Conservation (phyloP, 495 filamentous ascomycete species). For the Bathelium albidoporum region DNA sequence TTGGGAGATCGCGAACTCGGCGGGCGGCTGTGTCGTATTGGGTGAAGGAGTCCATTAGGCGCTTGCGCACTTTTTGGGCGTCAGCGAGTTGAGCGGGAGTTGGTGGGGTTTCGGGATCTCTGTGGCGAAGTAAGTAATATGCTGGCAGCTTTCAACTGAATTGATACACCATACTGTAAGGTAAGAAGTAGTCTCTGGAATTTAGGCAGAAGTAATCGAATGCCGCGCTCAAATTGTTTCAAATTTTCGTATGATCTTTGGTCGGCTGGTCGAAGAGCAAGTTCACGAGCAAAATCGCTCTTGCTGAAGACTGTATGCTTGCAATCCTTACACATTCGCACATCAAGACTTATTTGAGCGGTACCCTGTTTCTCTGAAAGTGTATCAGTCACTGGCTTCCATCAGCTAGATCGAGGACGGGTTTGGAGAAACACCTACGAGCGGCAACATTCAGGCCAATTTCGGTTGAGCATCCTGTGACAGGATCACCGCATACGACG, state of each 20-base stretch:
- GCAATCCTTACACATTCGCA: slow-evolving; percentile 89
- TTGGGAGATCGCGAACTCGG: slow-evolving; percentile 69
- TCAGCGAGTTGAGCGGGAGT: slow-evolving; percentile 67
- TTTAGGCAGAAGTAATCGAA: slow-evolving; percentile 69
- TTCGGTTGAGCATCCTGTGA: slow-evolving; percentile 75
- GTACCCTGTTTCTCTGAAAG: slow-evolving; percentile 48
- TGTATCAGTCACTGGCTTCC: slow-evolving; percentile 35
- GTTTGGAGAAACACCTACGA: slow-evolving; percentile 39
- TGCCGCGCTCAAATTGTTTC: slow-evolving; percentile 80
- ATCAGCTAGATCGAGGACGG: slow-evolving; percentile 10
- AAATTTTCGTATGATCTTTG: slow-evolving; percentile 79
- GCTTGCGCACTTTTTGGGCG: slow-evolving; percentile 81
- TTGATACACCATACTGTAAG: slow-evolving; percentile 43
- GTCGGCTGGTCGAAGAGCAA: slow-evolving; percentile 59
- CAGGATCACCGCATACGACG: slow-evolving; percentile 80
- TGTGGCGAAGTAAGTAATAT: slow-evolving; percentile 14
- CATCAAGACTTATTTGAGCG: slow-evolving; percentile 56
- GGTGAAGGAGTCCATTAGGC: slow-evolving; percentile 79
- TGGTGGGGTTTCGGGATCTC: slow-evolving; percentile 62
- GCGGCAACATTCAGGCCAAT: slow-evolving; percentile 67
- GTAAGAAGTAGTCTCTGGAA: slow-evolving; percentile 72
- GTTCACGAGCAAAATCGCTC: slow-evolving; percentile 66
- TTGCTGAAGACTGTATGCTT: slow-evolving; percentile 72
- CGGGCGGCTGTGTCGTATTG: slow-evolving; percentile 83
- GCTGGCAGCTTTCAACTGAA: not conserved